Evolutionary conservation across 2,329 filamentous ascomycete genomes (phyloP).

Genomic region (Zymoseptoria brevis): DNA sequence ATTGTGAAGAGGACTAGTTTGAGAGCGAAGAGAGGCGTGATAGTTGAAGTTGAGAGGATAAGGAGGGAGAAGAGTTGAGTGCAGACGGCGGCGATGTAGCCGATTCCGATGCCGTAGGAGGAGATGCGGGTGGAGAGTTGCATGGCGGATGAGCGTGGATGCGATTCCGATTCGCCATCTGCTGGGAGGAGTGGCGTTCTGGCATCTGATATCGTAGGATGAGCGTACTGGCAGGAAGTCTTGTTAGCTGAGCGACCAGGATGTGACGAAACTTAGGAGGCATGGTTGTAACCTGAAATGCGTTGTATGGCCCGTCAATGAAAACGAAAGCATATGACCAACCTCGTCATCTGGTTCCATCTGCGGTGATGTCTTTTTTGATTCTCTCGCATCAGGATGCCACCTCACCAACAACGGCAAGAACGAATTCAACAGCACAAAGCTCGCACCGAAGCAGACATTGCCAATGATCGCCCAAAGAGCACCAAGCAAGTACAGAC

Average conservation of each 20-base stretch:
- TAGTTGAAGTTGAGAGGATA: conserved; percentile 57
- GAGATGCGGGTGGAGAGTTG: conserved; percentile 84
- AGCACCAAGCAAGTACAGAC: conserved; percentile 71
- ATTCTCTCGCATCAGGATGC: conserved; percentile 40
- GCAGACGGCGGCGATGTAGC: conserved; percentile 78
- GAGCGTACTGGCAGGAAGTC: conserved; percentile 1
- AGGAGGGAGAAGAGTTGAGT: conserved; percentile 75
- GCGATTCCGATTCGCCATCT: conserved; percentile 21
- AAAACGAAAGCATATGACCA: conserved; percentile 1
- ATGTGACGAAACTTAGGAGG: too few species aligned
- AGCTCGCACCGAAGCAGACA: conserved; percentile 88
- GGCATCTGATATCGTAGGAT: conserved; percentile 8
- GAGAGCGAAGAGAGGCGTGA: conserved; percentile 75
- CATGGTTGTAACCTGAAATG: neutral
- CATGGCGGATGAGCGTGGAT: conserved; percentile 56
- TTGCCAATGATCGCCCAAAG: conserved; percentile 84
- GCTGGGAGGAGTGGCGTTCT: conserved; percentile 9
- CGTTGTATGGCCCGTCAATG: neutral
- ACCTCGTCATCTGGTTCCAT: conserved; percentile 8
- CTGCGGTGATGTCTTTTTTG: neutral
- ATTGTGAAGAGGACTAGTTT: conserved; percentile 80
- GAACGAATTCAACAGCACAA: conserved; percentile 92
- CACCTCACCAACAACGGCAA: conserved; percentile 82
- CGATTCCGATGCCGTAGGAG: conserved; percentile 85
- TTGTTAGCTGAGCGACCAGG: too few species aligned